These are phyloP conservation scores for Tolypocladium sp. DNA, from an alignment of 2,329 filamentous ascomycete genomes.

Conservation along the genomic window DNA sequence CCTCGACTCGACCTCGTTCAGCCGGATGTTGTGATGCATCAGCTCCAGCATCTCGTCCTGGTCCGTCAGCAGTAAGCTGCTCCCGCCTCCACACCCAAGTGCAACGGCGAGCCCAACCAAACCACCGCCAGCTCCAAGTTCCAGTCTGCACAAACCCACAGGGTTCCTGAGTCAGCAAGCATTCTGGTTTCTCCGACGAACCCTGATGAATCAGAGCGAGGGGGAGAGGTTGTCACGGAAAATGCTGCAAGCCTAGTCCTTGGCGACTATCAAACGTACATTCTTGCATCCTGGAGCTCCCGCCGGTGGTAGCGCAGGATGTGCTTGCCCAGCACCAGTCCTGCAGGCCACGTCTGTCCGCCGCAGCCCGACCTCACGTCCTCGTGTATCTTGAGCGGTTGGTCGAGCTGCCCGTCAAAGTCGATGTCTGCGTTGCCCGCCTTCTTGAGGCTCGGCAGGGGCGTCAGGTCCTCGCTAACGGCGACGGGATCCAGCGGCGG, in stretches of 20 bases:
- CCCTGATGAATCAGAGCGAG: neutral
- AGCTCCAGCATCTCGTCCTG: slow-evolving; percentile 76
- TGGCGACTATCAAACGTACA: slow-evolving; percentile 45
- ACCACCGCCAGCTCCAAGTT: slow-evolving; percentile 86
- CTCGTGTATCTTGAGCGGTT: slow-evolving; percentile 69
- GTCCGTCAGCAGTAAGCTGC: slow-evolving; percentile 72
- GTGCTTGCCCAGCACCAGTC: slow-evolving; percentile 80
- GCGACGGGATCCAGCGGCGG: slow-evolving; percentile 40
- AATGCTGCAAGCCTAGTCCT: slow-evolving; percentile 6
- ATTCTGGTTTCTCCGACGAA: neutral
- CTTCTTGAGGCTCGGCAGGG: slow-evolving; percentile 49
- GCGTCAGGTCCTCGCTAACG: slow-evolving; percentile 46
- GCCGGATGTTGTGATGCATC: slow-evolving; percentile 77
- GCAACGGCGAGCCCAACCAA: slow-evolving; percentile 65
- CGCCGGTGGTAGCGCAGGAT: slow-evolving; percentile 64
- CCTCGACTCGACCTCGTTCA: slow-evolving; percentile 60
- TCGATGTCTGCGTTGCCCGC: slow-evolving; percentile 42
- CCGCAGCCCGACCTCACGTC: slow-evolving; percentile 84
- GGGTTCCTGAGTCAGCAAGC: slow-evolving; percentile 10
- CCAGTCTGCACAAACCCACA: slow-evolving; percentile 49
- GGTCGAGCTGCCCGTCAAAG: slow-evolving; percentile 66
- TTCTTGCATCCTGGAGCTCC: slow-evolving; percentile 56
- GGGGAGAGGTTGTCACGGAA: neutral
- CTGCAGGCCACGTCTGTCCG: slow-evolving; percentile 89
- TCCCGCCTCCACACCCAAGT: slow-evolving; percentile 40